phyloP scores from a whole-genome alignment of 495 filamentous ascomycete genomes.

The Cercophora scortea region DNA sequence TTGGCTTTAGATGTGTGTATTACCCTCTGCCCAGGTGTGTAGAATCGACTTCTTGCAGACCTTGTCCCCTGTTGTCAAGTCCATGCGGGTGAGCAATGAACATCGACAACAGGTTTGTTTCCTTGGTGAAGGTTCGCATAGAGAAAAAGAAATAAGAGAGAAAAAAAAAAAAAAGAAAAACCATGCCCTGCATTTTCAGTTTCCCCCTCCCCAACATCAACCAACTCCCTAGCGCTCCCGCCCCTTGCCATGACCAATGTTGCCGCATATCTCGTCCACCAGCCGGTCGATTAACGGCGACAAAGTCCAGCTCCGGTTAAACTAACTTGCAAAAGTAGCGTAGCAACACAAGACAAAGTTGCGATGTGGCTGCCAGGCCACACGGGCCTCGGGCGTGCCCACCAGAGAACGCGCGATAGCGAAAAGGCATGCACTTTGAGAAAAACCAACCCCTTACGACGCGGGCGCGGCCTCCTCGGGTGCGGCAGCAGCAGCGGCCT shows the following conservation, averaged over 20 bases:
- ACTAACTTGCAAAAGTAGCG: conserved; percentile 4
- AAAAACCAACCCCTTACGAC: conserved; percentile 18
- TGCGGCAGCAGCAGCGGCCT: conserved; percentile 25
- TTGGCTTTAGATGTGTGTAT: conserved; percentile 1
- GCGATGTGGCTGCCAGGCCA: conserved; percentile 2
- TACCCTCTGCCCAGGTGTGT: not conserved
- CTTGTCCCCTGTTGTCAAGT: not conserved
- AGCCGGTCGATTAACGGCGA: conserved; percentile 6
- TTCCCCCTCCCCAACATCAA: conserved; percentile 19
- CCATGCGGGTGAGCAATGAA: not conserved
- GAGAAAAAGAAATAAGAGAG: conserved; percentile 1
- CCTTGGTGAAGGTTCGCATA: not conserved
- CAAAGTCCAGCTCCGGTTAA: conserved; percentile 6
- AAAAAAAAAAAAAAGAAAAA: conserved; percentile 9
- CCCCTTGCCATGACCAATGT: conserved; percentile 15
- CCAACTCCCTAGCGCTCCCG: conserved; percentile 17
- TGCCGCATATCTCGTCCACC: conserved; percentile 16
- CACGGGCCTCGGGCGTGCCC: not conserved
- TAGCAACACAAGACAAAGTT: conserved; percentile 10
- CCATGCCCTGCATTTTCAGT: conserved; percentile 33
- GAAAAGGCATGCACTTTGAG: conserved; percentile 5
- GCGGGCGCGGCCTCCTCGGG: conserved; percentile 34
- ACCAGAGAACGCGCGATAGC: conserved; percentile 5
- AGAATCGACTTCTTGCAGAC: not conserved
- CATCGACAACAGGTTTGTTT: not conserved